Conservation (phyloP, 768 basidiomycete genomes). For the Udeniomyces megalosporus region DNA sequence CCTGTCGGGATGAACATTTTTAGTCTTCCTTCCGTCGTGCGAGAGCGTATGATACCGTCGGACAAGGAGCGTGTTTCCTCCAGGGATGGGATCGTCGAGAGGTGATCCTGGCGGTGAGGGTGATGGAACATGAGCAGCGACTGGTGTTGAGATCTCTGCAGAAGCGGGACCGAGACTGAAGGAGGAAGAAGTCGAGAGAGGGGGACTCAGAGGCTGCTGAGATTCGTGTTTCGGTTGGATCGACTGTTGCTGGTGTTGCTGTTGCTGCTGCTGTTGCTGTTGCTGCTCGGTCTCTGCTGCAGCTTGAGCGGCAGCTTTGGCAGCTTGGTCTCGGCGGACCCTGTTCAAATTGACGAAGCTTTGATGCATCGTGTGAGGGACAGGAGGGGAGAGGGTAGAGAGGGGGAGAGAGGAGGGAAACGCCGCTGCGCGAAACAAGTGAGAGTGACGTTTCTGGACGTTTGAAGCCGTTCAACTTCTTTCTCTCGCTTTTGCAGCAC, state of each 20-base stretch:
- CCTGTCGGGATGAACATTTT: background rate
- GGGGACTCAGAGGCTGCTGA: background rate
- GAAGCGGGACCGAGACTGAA: background rate
- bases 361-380: no score
- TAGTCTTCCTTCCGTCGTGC: background rate
- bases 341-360: conserved; percentile 1
- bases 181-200: background rate
- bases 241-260: background rate
- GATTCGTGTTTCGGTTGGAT: background rate
- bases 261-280: background rate
- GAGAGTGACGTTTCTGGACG: no score
- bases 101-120: background rate
- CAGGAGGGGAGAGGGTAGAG: no score
- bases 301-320: background rate
- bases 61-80: background rate
- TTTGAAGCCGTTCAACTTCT: no score
- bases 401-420: no score
- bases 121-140: background rate
- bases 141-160: background rate
- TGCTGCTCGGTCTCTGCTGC: background rate
- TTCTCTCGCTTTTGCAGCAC: no score
- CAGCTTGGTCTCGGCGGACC: background rate
- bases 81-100: background rate
- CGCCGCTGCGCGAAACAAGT: no score
- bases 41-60: background rate